Percentiles rank a stretch among this genome's conserved stretches.
Evolutionary conservation across 768 basidiomycete genomes (phyloP).

Genomic region (Coprinopsis sp.): DNA sequence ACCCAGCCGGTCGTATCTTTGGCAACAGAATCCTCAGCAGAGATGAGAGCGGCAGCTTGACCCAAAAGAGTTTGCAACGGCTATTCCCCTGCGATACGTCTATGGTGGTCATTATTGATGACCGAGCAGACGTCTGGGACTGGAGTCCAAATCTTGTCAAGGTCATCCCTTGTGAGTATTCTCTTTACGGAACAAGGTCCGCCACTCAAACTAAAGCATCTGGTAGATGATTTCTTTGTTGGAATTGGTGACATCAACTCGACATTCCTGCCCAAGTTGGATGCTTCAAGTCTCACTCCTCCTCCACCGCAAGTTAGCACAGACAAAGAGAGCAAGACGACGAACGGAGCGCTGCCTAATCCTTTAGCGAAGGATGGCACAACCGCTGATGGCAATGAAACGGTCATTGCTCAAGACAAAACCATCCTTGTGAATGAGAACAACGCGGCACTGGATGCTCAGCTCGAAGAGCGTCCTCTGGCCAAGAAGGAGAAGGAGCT

Average conservation of each 20-base stretch:
- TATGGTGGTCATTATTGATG: slow-evolving; percentile 99
- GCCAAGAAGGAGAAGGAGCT: slow-evolving; percentile 84
- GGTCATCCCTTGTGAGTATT: slow-evolving; percentile 84
- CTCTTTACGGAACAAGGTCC: neutral
- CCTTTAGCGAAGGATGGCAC: too few species aligned
- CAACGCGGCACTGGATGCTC: slow-evolving; percentile 72
- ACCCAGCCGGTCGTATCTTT: slow-evolving; percentile 82
- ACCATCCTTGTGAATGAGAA: slow-evolving; percentile 61
- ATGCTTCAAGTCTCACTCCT: slow-evolving; percentile 42
- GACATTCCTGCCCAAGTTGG: slow-evolving; percentile 80
- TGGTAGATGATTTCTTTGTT: slow-evolving; percentile 91
- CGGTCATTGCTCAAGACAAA: too few species aligned
- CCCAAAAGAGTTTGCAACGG: slow-evolving; percentile 86
- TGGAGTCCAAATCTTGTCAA: slow-evolving; percentile 96
- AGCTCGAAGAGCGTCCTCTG: slow-evolving; percentile 80
- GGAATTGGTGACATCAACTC: slow-evolving; percentile 99
- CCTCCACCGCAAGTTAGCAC: slow-evolving; percentile 13
- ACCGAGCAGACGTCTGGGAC: slow-evolving; percentile 97
- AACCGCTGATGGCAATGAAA: too few species aligned
- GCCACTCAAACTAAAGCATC: slow-evolving; percentile 14
- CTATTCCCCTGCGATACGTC: slow-evolving; percentile 96
- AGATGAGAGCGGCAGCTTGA: slow-evolving; percentile 95
- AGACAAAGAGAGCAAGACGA: slow-evolving; percentile 2
- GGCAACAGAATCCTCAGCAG: slow-evolving; percentile 85
- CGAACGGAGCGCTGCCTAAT: too few species aligned